Percentiles rank a stretch among this genome's conserved stretches.
phyloP scores from a whole-genome alignment of 2,329 filamentous ascomycete genomes.

The Paracoccidioides lutzii region DNA sequence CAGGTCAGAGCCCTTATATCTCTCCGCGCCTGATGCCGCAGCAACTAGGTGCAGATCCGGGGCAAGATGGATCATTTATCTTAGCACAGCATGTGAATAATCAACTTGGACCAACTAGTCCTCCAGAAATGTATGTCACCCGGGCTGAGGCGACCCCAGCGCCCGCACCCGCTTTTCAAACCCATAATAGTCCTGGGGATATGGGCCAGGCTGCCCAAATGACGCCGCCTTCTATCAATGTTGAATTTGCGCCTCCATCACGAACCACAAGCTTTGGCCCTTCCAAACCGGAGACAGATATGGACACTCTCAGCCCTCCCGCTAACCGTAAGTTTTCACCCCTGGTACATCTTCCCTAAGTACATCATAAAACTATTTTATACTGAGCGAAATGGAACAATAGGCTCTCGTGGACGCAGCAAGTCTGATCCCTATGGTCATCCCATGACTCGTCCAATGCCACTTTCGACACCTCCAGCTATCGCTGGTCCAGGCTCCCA shows the following conservation, averaged over 20 bases:
- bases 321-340: conserved; percentile 35
- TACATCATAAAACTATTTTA: conserved; percentile 6
- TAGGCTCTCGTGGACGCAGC: conserved; percentile 44
- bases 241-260: conserved; percentile 73
- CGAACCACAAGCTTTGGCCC: conserved; percentile 53
- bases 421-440: conserved; percentile 50
- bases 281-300: conserved; percentile 50
- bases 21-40: conserved; percentile 56
- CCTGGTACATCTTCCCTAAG: background rate
- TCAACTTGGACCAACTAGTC: conserved; percentile 34
- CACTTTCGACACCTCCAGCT: conserved; percentile 20
- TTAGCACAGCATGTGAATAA: conserved; percentile 36
- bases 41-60: conserved; percentile 50
- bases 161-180: conserved; percentile 34
- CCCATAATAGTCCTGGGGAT: conserved; percentile 41
- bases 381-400: conserved; percentile 12
- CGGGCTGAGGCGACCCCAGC: conserved; percentile 34
- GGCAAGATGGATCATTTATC: conserved; percentile 30
- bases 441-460: conserved; percentile 28
- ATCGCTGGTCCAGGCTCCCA: conserved; percentile 19
- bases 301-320: conserved; percentile 74
- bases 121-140: conserved; percentile 40
- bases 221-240: conserved; percentile 88
- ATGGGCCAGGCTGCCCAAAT: conserved; percentile 60
- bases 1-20: conserved; percentile 58